Evolutionary conservation across 495 filamentous ascomycete genomes (phyloP).

Genomic region (Copromyces sp.): DNA sequence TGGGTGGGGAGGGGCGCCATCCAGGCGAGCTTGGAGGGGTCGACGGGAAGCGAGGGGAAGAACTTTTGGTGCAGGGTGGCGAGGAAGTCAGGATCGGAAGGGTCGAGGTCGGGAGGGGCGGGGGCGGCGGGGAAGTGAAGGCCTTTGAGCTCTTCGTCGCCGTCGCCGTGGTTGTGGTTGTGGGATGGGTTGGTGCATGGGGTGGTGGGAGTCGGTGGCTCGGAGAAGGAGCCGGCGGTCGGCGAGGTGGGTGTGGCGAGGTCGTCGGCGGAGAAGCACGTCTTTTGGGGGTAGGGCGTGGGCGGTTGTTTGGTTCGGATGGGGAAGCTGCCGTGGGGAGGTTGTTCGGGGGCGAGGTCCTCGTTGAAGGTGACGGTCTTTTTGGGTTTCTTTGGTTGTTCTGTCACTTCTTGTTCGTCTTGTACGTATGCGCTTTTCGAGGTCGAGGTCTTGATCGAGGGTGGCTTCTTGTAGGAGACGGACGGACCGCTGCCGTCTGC

Average conservation of each 20-base stretch:
- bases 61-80: conserved; percentile 76
- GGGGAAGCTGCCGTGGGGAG: conserved; percentile 19
- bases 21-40: conserved; percentile 83
- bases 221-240: conserved; percentile 18
- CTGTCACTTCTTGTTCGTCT: background rate
- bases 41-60: conserved; percentile 76
- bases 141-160: conserved; percentile 14
- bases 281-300: conserved; percentile 1
- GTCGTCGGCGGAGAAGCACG: conserved; percentile 22
- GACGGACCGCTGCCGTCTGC: background rate
- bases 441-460: background rate
- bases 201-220: conserved; percentile 50
- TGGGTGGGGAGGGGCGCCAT: conserved; percentile 59
- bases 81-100: conserved; percentile 71
- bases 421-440: conserved; percentile 1
- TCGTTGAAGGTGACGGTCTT: conserved; percentile 19
- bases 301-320: conserved; percentile 15
- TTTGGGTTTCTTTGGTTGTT: conserved; percentile 14
- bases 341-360: conserved; percentile 11
- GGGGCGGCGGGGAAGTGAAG: conserved; percentile 30
- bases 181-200: conserved; percentile 28
- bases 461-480: background rate
- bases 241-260: conserved; percentile 1
- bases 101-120: conserved; percentile 62
- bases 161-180: conserved; percentile 21